A percentile compares a stretch with the other conserved stretches of the same genome.
Conservation (phyloP, 257 asterid genomes). For the Primulina huaijiensis region DNA sequence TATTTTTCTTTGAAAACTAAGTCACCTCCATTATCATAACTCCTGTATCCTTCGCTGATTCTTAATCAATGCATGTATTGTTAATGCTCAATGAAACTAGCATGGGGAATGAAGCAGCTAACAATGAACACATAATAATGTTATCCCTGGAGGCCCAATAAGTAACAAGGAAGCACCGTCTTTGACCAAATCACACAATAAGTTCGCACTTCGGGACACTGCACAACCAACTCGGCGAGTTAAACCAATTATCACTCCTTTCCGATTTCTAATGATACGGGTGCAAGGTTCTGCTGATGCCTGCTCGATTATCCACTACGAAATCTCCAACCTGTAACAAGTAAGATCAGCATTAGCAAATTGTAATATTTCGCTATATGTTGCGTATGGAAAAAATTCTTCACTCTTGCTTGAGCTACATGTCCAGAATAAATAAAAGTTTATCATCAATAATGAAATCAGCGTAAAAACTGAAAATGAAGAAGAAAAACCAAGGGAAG, state of each 20-base stretch:
- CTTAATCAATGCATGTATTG: slow-evolving; percentile 1
- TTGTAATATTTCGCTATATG: background rate
- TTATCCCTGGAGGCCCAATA: slow-evolving; percentile 19
- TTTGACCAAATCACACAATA: slow-evolving; percentile 73
- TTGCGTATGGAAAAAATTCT: too few relatives aligned
- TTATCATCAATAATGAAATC: background rate
- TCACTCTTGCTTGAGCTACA: background rate
- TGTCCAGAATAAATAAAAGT: background rate
- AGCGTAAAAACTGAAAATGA: background rate
- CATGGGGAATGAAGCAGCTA: slow-evolving; percentile 20
- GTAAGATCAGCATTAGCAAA: slow-evolving; percentile 13
- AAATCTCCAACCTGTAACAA: slow-evolving; percentile 81
- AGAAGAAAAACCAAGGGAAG: too few relatives aligned
- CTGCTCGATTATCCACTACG: slow-evolving; percentile 94
- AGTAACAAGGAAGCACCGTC: slow-evolving; percentile 70
- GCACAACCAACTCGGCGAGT: slow-evolving; percentile 98
- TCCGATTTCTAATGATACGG: slow-evolving; percentile 85
- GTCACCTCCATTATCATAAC: background rate
- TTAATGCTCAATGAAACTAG: slow-evolving; percentile 22
- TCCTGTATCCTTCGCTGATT: background rate
- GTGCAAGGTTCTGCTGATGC: slow-evolving; percentile 92
- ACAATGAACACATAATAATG: slow-evolving; percentile 22
- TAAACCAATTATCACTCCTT: slow-evolving; percentile 78
- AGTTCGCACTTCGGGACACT: slow-evolving; percentile 80
- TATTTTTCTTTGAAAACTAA: background rate